A percentile compares a stretch with the other conserved stretches of the same genome.
Conservation (phyloP, 208 protist genomes). For the Trypanosomatidae sp. region DNA sequence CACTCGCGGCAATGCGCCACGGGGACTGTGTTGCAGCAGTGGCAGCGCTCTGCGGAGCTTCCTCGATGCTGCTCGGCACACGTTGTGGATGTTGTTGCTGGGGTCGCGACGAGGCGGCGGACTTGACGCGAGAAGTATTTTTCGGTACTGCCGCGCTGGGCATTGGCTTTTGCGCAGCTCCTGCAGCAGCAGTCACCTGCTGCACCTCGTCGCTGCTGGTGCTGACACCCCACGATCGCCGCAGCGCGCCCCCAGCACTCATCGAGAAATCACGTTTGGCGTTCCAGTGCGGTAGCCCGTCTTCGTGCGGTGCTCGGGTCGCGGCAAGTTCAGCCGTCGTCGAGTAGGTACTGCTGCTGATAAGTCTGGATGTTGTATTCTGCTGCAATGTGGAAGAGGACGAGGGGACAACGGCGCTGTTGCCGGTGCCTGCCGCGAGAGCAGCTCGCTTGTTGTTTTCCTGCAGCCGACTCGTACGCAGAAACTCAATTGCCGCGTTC, state of each 20-base stretch:
- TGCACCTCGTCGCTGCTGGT: not conserved
- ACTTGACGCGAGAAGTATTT: not conserved
- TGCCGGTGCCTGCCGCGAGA: not conserved
- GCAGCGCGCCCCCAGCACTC: not conserved
- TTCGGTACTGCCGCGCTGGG: not conserved
- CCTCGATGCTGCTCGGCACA: not conserved
- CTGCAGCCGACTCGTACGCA: conserved; percentile 17
- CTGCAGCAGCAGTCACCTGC: not conserved
- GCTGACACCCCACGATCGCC: not conserved
- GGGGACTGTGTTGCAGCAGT: not conserved
- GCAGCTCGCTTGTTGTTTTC: conserved; percentile 13
- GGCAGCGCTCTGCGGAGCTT: not conserved
- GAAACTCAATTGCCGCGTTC: conserved; percentile 33
- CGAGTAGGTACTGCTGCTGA: not conserved
- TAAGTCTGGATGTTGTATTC: not conserved
- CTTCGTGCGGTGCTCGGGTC: not conserved
- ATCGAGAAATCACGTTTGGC: not conserved
- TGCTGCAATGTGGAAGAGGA: not conserved
- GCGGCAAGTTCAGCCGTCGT: not conserved
- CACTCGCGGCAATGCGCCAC: not conserved
- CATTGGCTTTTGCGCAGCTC: not conserved
- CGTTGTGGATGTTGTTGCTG: not conserved
- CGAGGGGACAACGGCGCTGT: not conserved
- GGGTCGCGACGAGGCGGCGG: not conserved
- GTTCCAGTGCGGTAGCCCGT: not conserved